A percentile compares a stretch with the other conserved stretches of the same genome.
Conservation (phyloP, 331 rosid genomes). For the Malus hybrid region DNA sequence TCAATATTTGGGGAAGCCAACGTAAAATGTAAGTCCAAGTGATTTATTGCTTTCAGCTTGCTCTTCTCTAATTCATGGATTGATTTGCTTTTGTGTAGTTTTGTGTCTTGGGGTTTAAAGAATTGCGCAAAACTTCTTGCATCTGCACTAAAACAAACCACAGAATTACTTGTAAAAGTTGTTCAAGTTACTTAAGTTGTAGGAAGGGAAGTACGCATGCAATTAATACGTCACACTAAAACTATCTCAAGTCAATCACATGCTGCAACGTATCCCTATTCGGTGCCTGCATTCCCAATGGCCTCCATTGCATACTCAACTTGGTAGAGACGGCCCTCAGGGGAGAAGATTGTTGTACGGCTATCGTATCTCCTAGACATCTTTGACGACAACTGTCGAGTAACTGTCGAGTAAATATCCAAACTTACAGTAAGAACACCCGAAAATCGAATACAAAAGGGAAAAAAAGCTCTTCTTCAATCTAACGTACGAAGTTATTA, state of each 20-base stretch:
- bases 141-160: conserved; percentile 28
- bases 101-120: conserved; percentile 9
- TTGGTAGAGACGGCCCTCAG: conserved; percentile 79
- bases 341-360: conserved; percentile 76
- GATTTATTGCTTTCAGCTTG: conserved; percentile 15
- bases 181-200: neutral
- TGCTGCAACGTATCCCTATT: conserved; percentile 35
- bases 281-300: conserved; percentile 73
- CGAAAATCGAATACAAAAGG: too few relatives aligned
- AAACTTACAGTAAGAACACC: too few relatives aligned
- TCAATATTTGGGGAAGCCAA: conserved; percentile 11
- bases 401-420: neutral
- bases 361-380: conserved; percentile 68
- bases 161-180: neutral
- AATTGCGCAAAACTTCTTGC: conserved; percentile 25
- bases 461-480: neutral
- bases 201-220: too few relatives aligned
- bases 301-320: conserved; percentile 88
- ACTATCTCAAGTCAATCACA: too few relatives aligned
- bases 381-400: conserved; percentile 4
- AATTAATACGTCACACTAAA: too few relatives aligned
- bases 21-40: conserved; percentile 13
- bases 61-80: conserved; percentile 10
- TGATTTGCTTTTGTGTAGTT: conserved; percentile 1
- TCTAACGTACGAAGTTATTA: neutral